These are phyloP conservation scores for Sporisorium reilianum DNA, from an alignment of 1,284 basidiomycete species.

Conservation along the genomic window DNA sequence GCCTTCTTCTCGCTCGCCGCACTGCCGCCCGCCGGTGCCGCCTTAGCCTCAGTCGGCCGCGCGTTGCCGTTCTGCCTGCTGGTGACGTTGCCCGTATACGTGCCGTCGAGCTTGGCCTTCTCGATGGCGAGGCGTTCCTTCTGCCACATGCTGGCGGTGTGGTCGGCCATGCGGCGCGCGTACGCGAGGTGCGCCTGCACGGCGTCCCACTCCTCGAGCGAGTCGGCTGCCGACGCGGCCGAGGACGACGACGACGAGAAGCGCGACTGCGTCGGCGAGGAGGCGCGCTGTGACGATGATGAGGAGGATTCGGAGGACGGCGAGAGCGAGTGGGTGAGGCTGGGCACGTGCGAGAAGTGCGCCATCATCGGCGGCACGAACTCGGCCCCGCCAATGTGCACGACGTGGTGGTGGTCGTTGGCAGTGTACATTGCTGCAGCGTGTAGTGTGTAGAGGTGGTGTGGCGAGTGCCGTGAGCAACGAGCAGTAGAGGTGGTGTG, in stretches of 20 bases:
- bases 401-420: constrained; percentile 30
- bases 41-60: constrained; percentile 9
- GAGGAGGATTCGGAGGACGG: constrained; percentile 34
- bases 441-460: not conserved
- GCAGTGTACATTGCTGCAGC: constrained; percentile 21
- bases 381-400: constrained; percentile 35
- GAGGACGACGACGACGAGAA: constrained; percentile 34
- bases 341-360: constrained; percentile 28
- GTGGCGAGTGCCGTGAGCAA: not conserved
- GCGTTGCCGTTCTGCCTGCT: constrained; percentile 41
- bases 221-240: constrained; percentile 15
- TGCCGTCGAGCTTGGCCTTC: constrained; percentile 44
- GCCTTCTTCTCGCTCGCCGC: constrained; percentile 12
- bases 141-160: constrained; percentile 50
- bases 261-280: constrained; percentile 31
- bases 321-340: constrained; percentile 24
- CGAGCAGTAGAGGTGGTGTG: not conserved
- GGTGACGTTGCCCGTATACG: constrained; percentile 43
- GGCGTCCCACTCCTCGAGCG: constrained; percentile 33
- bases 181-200: constrained; percentile 41
- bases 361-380: constrained; percentile 47
- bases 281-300: constrained; percentile 14
- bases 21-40: not conserved
- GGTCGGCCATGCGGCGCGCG: constrained; percentile 30
- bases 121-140: constrained; percentile 45